Evolutionary conservation across 805 yeast species (phyloP).

Genomic region (Yamadazyma kitorensis): DNA sequence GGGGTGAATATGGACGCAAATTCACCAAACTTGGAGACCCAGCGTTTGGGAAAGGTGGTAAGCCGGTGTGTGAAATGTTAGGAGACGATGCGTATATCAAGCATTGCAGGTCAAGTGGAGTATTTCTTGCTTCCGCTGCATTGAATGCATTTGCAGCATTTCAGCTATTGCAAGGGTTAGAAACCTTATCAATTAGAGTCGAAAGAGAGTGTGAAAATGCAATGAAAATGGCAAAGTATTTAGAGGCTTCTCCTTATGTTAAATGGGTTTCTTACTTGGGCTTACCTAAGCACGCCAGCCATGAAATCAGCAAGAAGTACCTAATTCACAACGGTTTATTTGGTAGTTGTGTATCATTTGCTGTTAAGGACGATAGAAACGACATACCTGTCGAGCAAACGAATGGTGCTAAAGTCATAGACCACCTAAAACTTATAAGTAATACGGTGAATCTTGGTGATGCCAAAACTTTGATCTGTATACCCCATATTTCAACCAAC

Average conservation of each 20-base stretch:
- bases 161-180: slow-evolving; percentile 69
- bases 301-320: slow-evolving; percentile 80
- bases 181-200: slow-evolving; percentile 67
- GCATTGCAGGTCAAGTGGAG: slow-evolving; percentile 74
- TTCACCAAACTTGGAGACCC: slow-evolving; percentile 81
- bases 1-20: slow-evolving; percentile 62
- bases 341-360: slow-evolving; percentile 87
- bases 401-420: slow-evolving; percentile 67
- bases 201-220: slow-evolving; percentile 83
- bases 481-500: slow-evolving; percentile 88
- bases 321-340: slow-evolving; percentile 54
- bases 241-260: slow-evolving; percentile 70
- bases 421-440: slow-evolving; percentile 68
- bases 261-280: slow-evolving; percentile 94
- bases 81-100: slow-evolving; percentile 74
- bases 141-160: slow-evolving; percentile 84
- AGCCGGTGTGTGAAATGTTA: slow-evolving; percentile 83
- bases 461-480: slow-evolving; percentile 77
- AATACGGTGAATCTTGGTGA: slow-evolving; percentile 90
- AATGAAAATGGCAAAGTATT: slow-evolving; percentile 68
- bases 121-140: slow-evolving; percentile 89
- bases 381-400: slow-evolving; percentile 58
- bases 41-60: slow-evolving; percentile 86
- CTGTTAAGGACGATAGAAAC: slow-evolving; percentile 60
- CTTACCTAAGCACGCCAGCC: slow-evolving; percentile 70